Conservation (phyloP, 441 rosid genomes). For the Mallotus japonicus region DNA sequence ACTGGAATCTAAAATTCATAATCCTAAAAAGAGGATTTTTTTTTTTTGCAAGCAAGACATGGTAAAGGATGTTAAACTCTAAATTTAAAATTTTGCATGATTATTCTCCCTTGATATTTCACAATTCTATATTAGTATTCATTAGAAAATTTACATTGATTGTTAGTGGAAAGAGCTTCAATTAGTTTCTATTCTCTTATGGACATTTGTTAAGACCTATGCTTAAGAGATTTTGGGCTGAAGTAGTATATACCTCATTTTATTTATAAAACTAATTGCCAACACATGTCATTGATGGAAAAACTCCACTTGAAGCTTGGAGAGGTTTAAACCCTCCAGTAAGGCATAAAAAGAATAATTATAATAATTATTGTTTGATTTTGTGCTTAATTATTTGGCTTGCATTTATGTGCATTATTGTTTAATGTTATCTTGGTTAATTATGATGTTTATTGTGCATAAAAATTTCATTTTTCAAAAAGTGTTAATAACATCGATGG, state of each 20-base stretch:
- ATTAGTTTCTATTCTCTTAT: too few species aligned
- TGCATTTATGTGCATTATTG: too few species aligned
- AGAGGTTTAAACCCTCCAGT: neutral
- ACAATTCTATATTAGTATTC: neutral
- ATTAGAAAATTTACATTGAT: too few species aligned
- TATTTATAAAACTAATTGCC: neutral
- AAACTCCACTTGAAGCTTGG: neutral
- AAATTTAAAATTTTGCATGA: neutral
- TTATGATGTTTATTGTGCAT: too few species aligned
- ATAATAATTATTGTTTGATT: too few species aligned
- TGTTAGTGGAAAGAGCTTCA: neutral
- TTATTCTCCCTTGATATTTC: neutral
- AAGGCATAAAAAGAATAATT: neutral
- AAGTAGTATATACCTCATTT: neutral
- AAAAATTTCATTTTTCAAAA: too few species aligned
- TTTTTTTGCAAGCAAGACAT: conserved; percentile 45
- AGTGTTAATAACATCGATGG: too few species aligned
- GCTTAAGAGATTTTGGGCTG: neutral
- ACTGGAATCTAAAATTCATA: conserved; percentile 37
- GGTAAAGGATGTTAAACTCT: conserved; percentile 35
- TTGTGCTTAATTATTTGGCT: too few species aligned
- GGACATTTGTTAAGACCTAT: too few species aligned
- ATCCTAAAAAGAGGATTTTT: conserved; percentile 47
- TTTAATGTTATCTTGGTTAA: too few species aligned
- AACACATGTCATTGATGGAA: neutral